Percentiles rank a stretch among this genome's conserved stretches.
Conservation (phyloP, 2,329 filamentous ascomycete genomes). For the Aspergillus neoniger region DNA sequence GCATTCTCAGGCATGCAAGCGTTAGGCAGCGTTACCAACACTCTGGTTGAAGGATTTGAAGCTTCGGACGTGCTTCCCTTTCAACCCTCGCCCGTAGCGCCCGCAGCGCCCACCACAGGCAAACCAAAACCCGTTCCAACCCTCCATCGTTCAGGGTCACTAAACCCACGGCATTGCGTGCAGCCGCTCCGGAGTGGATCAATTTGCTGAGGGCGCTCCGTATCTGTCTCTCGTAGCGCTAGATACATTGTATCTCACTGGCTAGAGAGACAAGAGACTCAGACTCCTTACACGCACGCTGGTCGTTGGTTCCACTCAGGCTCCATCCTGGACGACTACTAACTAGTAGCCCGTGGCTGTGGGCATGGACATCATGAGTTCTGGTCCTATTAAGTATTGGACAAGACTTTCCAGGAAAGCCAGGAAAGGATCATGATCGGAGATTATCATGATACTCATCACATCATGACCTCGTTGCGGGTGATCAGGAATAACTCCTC, state of each 20-base stretch:
- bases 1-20: conserved; percentile 11
- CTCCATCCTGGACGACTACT: background rate
- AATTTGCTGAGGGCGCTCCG: background rate
- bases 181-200: conserved; percentile 21
- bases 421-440: conserved; percentile 1
- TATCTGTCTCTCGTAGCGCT: background rate
- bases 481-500: background rate
- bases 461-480: background rate
- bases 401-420: too few relatives aligned
- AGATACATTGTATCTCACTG: too few relatives aligned
- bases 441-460: background rate
- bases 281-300: background rate
- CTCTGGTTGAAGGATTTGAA: conserved; percentile 26
- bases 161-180: conserved; percentile 18
- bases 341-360: background rate
- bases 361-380: background rate
- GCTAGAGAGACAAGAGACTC: too few relatives aligned
- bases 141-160: conserved; percentile 8
- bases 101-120: conserved; percentile 17
- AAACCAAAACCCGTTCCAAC: conserved; percentile 11
- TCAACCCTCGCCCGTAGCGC: conserved; percentile 18
- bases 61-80: conserved; percentile 18
- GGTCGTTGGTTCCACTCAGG: background rate
- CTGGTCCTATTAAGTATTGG: background rate
- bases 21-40: conserved; percentile 19